These are phyloP conservation scores for Trichosanthes truncata DNA, from an alignment of 306 rosid genomes.

Conservation along the genomic window DNA sequence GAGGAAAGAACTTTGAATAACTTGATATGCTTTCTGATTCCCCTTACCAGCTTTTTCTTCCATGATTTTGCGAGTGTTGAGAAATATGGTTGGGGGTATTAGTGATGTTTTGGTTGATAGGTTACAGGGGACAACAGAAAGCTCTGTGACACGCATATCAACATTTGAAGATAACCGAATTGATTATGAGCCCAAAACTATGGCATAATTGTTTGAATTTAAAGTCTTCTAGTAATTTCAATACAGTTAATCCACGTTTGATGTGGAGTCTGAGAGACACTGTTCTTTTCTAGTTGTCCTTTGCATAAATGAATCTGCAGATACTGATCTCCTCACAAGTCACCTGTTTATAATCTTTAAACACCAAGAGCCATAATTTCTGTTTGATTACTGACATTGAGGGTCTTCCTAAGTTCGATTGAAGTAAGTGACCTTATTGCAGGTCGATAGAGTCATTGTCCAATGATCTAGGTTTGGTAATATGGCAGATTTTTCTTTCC, in stretches of 20 bases:
- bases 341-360: not conserved
- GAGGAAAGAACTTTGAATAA: not conserved
- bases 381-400: not conserved
- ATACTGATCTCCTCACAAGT: not conserved
- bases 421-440: not conserved
- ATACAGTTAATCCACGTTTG: not conserved
- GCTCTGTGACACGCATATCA: not conserved
- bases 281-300: not conserved
- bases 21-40: not conserved
- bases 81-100: not conserved
- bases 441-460: not conserved
- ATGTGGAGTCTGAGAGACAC: not conserved
- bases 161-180: not conserved
- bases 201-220: not conserved
- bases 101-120: not conserved
- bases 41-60: not conserved
- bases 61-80: not conserved
- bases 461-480: not conserved
- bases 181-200: not conserved
- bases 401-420: not conserved
- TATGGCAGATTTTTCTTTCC: not conserved
- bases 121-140: not conserved
- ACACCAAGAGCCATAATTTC: not conserved
- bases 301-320: not conserved
- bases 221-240: not conserved